These are phyloP conservation scores for Mycena vitilis DNA, from an alignment of 768 basidiomycete genomes.

Conservation along the genomic window DNA sequence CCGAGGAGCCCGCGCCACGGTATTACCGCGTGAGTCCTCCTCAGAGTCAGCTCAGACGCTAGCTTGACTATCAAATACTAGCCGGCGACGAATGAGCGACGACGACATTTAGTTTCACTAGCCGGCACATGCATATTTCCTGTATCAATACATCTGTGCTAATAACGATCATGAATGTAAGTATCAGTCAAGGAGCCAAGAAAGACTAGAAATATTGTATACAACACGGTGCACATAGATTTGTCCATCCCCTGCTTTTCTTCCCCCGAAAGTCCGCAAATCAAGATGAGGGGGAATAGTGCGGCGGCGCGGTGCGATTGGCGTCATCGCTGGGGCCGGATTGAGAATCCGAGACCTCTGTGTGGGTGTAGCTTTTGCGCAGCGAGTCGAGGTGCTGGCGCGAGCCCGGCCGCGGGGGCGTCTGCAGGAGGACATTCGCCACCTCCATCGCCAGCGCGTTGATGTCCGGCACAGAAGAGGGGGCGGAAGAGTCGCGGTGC, in stretches of 20 bases:
- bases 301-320: constrained; percentile 16
- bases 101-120: not conserved
- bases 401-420: constrained; percentile 28
- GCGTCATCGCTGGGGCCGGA: not conserved
- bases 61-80: not conserved
- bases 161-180: constrained; percentile 3
- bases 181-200: not conserved
- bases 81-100: constrained; percentile 23
- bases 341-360: not conserved
- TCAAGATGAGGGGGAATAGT: constrained; percentile 1
- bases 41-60: not conserved
- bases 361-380: not conserved
- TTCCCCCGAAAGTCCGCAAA: not conserved
- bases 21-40: constrained; percentile 16
- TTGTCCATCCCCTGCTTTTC: not conserved
- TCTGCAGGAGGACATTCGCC: constrained; percentile 42
- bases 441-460: constrained; percentile 46
- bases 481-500: constrained; percentile 4
- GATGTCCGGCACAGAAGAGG: constrained; percentile 30
- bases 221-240: not conserved
- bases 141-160: not conserved
- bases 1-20: constrained; percentile 14
- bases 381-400: constrained; percentile 19
- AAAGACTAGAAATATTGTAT: constrained; percentile 5
- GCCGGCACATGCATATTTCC: not conserved